Conservation (phyloP, 202 grass and related monocot species). For the Schoenoplectus tabernaemontani region DNA sequence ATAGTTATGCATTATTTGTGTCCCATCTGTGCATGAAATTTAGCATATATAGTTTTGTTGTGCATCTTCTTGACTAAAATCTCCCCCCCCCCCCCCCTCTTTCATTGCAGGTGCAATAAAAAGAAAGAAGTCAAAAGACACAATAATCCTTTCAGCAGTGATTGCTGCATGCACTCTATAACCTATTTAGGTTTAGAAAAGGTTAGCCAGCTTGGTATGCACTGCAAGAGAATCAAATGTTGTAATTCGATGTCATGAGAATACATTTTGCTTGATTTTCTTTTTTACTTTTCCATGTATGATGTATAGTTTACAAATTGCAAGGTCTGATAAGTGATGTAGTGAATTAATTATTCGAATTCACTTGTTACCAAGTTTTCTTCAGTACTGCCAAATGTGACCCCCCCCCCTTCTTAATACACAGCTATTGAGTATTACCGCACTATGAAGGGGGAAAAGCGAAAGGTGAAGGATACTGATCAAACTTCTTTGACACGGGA, state of each 20-base stretch:
- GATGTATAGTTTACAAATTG: not conserved
- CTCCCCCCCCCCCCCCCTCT: no score
- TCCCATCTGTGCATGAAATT: not conserved
- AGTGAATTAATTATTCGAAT: not conserved
- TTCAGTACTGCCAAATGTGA: not conserved
- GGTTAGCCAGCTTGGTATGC: not conserved
- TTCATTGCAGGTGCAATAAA: slow-evolving; percentile 67
- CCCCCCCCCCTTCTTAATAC: not conserved
- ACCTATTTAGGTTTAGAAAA: not conserved
- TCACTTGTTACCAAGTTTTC: not conserved
- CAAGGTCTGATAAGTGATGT: not conserved
- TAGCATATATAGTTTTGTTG: not conserved
- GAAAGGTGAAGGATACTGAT: not conserved
- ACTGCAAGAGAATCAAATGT: not conserved
- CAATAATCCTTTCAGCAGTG: slow-evolving; percentile 89
- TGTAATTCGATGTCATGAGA: slow-evolving; percentile 1
- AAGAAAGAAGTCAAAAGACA: slow-evolving; percentile 94
- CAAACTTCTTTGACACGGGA: no score
- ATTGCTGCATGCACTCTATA: slow-evolving; percentile 69
- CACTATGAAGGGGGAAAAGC: no score
- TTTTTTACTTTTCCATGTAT: not conserved
- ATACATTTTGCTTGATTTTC: not conserved
- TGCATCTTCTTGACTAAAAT: slow-evolving; percentile 2
- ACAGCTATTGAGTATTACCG: not conserved
- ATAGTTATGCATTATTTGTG: not conserved